These are phyloP conservation scores for Bromus sterilis DNA, from an alignment of 176 grass and related monocot species.

Conservation along the genomic window DNA sequence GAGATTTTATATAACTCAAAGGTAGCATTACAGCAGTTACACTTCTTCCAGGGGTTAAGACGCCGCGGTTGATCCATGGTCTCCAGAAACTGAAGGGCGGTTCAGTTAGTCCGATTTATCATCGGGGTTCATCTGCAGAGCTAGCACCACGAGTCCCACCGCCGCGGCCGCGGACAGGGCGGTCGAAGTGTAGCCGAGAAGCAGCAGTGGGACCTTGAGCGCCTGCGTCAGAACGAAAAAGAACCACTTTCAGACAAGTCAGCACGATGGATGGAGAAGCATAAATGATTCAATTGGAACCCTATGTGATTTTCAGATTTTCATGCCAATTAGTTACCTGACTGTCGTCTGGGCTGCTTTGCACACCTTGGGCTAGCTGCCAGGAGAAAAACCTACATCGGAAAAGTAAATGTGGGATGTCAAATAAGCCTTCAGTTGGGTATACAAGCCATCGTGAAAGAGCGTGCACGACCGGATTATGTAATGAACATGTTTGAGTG, in stretches of 20 bases:
- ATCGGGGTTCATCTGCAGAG: slow-evolving; percentile 51
- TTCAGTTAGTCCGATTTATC: slow-evolving; percentile 36
- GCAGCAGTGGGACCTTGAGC: slow-evolving; percentile 61
- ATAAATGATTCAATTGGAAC: background rate
- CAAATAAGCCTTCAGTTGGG: background rate
- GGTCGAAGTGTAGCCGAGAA: slow-evolving; percentile 52
- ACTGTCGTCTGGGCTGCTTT: slow-evolving; percentile 61
- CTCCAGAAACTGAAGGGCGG: no score
- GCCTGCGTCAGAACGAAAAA: slow-evolving; percentile 37
- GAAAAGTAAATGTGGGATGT: background rate
- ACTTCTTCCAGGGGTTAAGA: no score
- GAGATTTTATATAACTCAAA: no score
- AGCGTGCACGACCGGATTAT: background rate
- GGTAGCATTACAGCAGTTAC: no score
- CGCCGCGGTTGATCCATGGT: no score
- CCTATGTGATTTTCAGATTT: background rate
- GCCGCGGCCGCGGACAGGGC: slow-evolving; percentile 39
- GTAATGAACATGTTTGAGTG: background rate
- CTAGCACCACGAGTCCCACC: slow-evolving; percentile 52
- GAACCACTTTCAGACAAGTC: background rate
- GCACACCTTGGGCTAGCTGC: slow-evolving; percentile 67
- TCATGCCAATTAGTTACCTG: slow-evolving; percentile 43
- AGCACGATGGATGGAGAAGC: background rate
- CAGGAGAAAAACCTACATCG: slow-evolving; percentile 62
- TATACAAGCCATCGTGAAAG: background rate